Percentiles rank a stretch among this genome's conserved stretches.
phyloP scores from a whole-genome alignment of 208 protist genomes.

The Trypanosoma cruzi region DNA sequence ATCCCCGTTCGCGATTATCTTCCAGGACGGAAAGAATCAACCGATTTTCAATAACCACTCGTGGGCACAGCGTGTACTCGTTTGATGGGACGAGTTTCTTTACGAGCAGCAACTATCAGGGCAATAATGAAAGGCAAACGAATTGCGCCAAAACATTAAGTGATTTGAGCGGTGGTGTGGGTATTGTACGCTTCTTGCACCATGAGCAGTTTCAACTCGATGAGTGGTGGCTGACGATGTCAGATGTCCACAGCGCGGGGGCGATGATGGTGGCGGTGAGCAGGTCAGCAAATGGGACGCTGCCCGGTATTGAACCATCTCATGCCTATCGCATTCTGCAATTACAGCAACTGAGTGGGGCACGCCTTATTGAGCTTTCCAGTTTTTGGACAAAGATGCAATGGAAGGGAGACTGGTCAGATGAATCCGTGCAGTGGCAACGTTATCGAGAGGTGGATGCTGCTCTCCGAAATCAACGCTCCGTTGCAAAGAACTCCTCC shows the following conservation, averaged over 20 bases:
- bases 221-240: slow-evolving; percentile 49
- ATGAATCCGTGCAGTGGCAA: slow-evolving; percentile 66
- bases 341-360: slow-evolving; percentile 55
- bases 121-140: slow-evolving; percentile 20
- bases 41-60: neutral
- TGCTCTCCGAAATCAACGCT: slow-evolving; percentile 32
- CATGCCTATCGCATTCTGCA: slow-evolving; percentile 67
- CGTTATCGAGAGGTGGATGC: slow-evolving; percentile 56
- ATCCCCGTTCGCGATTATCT: slow-evolving; percentile 20
- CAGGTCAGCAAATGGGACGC: slow-evolving; percentile 24
- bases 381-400: slow-evolving; percentile 35
- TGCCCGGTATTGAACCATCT: slow-evolving; percentile 53
- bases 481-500: slow-evolving; percentile 1
- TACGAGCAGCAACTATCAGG: neutral
- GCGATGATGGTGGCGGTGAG: slow-evolving; percentile 49
- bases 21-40: neutral
- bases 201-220: slow-evolving; percentile 40
- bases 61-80: neutral
- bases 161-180: slow-evolving; percentile 72
- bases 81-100: neutral
- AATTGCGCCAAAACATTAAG: slow-evolving; percentile 40
- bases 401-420: slow-evolving; percentile 84
- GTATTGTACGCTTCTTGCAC: slow-evolving; percentile 45
- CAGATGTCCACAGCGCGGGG: slow-evolving; percentile 29
- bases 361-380: slow-evolving; percentile 61